A percentile compares a stretch with the other conserved stretches of the same genome.
Evolutionary conservation across 768 basidiomycete genomes (phyloP).

Genomic region (Cantharellus anzutake): DNA sequence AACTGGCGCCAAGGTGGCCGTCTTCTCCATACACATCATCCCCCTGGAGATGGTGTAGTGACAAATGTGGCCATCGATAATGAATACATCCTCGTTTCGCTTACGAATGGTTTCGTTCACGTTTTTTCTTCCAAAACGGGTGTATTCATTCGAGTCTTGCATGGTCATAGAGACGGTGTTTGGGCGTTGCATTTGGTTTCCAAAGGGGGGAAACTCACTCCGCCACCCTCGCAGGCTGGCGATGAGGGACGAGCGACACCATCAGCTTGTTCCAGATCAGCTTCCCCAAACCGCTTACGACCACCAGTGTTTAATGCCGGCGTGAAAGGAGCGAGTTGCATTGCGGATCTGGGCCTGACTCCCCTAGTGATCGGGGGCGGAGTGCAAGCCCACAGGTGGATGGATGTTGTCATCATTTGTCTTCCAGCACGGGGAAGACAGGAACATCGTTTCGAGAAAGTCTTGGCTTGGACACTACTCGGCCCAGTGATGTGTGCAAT

Average conservation of each 20-base stretch:
- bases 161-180: slow-evolving; percentile 77
- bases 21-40: slow-evolving; percentile 40
- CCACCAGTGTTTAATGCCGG: not conserved
- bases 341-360: not conserved
- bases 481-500: slow-evolving; percentile 32
- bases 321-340: not conserved
- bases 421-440: not conserved
- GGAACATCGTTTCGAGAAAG: not conserved
- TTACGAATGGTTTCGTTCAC: slow-evolving; percentile 70
- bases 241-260: slow-evolving; percentile 8
- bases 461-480: not conserved
- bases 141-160: slow-evolving; percentile 51
- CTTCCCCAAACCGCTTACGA: not conserved
- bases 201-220: slow-evolving; percentile 27
- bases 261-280: not conserved
- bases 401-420: not conserved
- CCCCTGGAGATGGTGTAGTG: slow-evolving; percentile 44
- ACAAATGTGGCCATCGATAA: slow-evolving; percentile 73
- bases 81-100: slow-evolving; percentile 73
- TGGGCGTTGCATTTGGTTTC: slow-evolving; percentile 77
- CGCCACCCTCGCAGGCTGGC: slow-evolving; percentile 1
- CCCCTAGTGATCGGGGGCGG: not conserved
- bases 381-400: not conserved
- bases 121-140: slow-evolving; percentile 70
- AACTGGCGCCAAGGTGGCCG: slow-evolving; percentile 67